A percentile compares a stretch with the other conserved stretches of the same genome.
These are phyloP conservation scores for Borealophlyctis nickersoniae DNA, from an alignment of 192 early-diverging fungal species.

Conservation along the genomic window DNA sequence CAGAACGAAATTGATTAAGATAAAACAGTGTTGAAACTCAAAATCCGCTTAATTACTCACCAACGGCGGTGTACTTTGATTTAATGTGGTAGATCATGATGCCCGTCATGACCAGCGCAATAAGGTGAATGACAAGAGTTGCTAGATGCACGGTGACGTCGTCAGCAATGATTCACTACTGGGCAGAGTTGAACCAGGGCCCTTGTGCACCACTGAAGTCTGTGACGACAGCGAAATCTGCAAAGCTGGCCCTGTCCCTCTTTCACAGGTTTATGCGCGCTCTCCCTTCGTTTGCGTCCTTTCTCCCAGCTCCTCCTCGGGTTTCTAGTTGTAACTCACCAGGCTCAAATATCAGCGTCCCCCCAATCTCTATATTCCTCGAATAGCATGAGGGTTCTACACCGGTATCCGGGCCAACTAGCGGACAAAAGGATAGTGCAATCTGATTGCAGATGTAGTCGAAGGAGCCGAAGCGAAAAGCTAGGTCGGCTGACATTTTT, in stretches of 20 bases:
- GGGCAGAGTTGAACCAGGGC: background rate
- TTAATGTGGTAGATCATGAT: constrained; percentile 99
- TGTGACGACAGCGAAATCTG: background rate
- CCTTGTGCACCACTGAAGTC: background rate
- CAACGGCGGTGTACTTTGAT: constrained; percentile 98
- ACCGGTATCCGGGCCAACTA: constrained; percentile 70
- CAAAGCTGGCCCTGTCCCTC: background rate
- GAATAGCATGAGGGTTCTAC: constrained; percentile 92
- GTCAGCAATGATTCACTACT: background rate
- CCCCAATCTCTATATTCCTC: constrained; percentile 86
- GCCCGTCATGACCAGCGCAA: constrained; percentile 90
- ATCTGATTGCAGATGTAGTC: constrained; percentile 84
- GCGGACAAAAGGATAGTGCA: constrained; percentile 84
- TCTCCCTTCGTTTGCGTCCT: background rate
- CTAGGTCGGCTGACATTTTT: background rate
- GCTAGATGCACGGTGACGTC: constrained; percentile 37
- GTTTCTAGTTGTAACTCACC: constrained; percentile 26
- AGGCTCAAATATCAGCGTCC: constrained; percentile 88
- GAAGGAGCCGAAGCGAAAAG: constrained; percentile 76
- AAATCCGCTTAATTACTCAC: constrained; percentile 41
- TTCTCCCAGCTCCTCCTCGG: background rate
- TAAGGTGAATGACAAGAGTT: constrained; percentile 88
- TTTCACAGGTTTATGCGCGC: background rate
- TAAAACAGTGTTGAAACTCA: background rate
- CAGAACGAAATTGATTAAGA: too few relatives aligned